A percentile compares a stretch with the other conserved stretches of the same genome.
Conservation (phyloP, 2,329 filamentous ascomycete genomes). For the Fusarium graminum region DNA sequence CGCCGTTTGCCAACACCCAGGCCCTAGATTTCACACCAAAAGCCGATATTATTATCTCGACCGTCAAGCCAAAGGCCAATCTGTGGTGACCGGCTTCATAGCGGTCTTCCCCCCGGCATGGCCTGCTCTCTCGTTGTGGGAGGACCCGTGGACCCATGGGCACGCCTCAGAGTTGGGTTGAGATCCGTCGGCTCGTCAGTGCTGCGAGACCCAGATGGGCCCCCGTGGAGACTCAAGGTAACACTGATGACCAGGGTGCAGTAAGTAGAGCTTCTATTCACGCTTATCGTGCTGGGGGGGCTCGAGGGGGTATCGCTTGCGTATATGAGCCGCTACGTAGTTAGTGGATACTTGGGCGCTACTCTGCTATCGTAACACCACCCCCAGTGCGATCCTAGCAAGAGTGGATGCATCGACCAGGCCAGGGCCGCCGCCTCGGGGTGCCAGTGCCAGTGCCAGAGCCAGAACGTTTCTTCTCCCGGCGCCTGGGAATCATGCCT, state of each 20-base stretch:
- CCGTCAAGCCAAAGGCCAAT: conserved; percentile 18
- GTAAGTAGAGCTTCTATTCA: conserved; percentile 53
- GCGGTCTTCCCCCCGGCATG: conserved; percentile 36
- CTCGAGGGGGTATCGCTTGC: not conserved
- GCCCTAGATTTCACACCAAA: conserved; percentile 27
- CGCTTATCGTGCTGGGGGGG: conserved; percentile 24
- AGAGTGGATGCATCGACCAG: conserved; percentile 53
- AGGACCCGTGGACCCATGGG: conserved; percentile 49
- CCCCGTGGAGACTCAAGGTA: conserved; percentile 54
- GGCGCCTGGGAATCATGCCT: conserved; percentile 54
- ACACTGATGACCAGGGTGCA: conserved; percentile 51
- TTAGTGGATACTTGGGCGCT: conserved; percentile 46
- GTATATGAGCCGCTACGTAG: conserved; percentile 18
- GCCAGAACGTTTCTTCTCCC: conserved; percentile 57
- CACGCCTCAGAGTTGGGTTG: conserved; percentile 56
- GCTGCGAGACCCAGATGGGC: conserved; percentile 57
- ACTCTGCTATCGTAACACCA: conserved; percentile 51
- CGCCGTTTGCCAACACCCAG: conserved; percentile 4
- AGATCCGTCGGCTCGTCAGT: conserved; percentile 57
- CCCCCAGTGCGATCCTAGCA: conserved; percentile 55
- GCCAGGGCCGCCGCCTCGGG: conserved; percentile 55
- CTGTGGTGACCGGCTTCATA: conserved; percentile 35
- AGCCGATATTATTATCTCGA: conserved; percentile 22
- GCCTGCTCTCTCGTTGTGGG: conserved; percentile 44
- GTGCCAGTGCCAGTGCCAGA: conserved; percentile 55